Base-by-base conservation (phyloP, 1,284 basidiomycete genomes). In the Irpex lacteus region DNA sequence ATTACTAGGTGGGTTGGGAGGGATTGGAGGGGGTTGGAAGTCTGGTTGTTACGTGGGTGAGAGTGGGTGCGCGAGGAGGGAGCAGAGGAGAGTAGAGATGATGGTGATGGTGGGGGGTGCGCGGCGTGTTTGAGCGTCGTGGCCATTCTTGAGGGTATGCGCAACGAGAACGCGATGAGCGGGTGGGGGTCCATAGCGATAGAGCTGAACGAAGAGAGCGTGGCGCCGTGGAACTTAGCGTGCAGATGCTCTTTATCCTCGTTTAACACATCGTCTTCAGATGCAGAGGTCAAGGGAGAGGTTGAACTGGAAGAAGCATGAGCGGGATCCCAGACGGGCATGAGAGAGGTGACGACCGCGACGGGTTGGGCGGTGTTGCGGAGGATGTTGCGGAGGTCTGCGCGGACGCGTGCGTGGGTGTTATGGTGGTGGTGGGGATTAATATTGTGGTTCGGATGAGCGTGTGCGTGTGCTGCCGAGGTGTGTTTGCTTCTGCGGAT, bases 121-220 rank as follows among this genome's bases (percentile, higher is more conserved):
- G 5, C 32, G 7, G 77, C 70, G 59, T 71, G 63, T 64, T 76
- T 82, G 67, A 86, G 85, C 32, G 83, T 81, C 55, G 80, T 82
- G 2, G 93, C 93, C 85, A 96, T 91, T 6, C 93, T 84, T 0
- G 94, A 96, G 2, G 95, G 95, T n/a, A 95, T 82, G 36, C 94
- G 88, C 11, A 97, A 82, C 9, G 94, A 90, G 76, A 97, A 97
- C 0, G 94, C 85, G 67, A 98, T 85, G 64, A 97, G 84, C 0
- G 95, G 94, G 69, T 89, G 79, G 1, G 95, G 95, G 70, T 94
- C 86, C 79, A 98, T 85, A 0, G 95, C 88, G 70, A 97, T 88
- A n/a, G 94, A 95, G 32, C 93, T 89, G 74, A 97, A 94, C 0
- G 95, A 96, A 4, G 95, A 96, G 50, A 98, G 82, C 0, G 95